Evolutionary conservation across 2,329 filamentous ascomycete genomes (phyloP).

Genomic region (Aspergillus sp.): DNA sequence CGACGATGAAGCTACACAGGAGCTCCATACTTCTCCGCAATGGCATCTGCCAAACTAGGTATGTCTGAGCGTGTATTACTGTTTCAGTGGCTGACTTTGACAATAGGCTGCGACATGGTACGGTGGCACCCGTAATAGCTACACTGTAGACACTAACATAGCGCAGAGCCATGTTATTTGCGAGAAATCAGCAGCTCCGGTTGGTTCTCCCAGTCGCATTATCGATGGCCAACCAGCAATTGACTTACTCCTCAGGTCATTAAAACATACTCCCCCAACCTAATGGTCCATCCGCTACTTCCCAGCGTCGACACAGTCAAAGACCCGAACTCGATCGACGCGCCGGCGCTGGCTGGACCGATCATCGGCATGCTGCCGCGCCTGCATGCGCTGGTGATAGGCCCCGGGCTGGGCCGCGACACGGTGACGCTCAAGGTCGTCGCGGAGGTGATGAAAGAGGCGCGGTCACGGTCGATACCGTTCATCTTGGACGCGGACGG

Average conservation of each 20-base stretch:
- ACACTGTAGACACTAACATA: slow-evolving; percentile 8
- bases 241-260: slow-evolving; percentile 56
- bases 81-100: slow-evolving; percentile 6
- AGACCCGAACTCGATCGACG: slow-evolving; percentile 40
- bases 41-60: slow-evolving; percentile 85
- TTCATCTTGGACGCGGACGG: slow-evolving; percentile 91
- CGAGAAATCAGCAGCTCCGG: slow-evolving; percentile 68
- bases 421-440: slow-evolving; percentile 82
- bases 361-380: slow-evolving; percentile 75
- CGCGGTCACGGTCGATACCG: slow-evolving; percentile 59
- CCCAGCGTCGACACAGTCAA: slow-evolving; percentile 55
- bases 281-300: slow-evolving; percentile 98
- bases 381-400: slow-evolving; percentile 85
- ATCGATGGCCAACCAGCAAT: neutral
- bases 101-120: slow-evolving; percentile 66
- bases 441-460: slow-evolving; percentile 66
- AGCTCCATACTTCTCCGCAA: slow-evolving; percentile 94
- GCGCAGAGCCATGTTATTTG: slow-evolving; percentile 74
- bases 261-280: slow-evolving; percentile 93
- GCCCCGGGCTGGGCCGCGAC: slow-evolving; percentile 85
- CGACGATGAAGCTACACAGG: slow-evolving; percentile 61
- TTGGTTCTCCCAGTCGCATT: slow-evolving; percentile 12
- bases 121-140: slow-evolving; percentile 7
- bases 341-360: slow-evolving; percentile 53
- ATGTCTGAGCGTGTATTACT: slow-evolving; percentile 8